Evolutionary conservation across 2,329 filamentous ascomycete species (phyloP), one percentile per base, ranked within the genome.

Genomic region (Canariomyces notabilis): DNA sequence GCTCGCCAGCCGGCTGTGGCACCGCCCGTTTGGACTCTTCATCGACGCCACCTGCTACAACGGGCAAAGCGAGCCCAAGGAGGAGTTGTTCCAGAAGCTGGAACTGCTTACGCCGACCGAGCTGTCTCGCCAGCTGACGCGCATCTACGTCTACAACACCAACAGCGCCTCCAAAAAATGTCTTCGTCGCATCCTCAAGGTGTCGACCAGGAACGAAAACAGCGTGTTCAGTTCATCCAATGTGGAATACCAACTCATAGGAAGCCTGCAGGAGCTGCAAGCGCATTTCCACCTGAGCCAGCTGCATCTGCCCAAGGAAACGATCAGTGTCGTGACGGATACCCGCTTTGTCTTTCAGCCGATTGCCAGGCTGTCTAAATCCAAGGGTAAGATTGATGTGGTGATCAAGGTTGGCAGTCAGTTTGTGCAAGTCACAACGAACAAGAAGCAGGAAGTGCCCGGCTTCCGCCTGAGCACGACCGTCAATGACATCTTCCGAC

Each of bases 81-180:
- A 86, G 57, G 77, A 81, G 15, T 64, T 85, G 2, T 82, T 85
- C 57, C 77, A 76, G 43, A 82, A 76, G 56, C 65, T 84, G 7
- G 80, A 85, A 57, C 65, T 76, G 9, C 70, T 86, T 3, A 80
- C 78, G 3, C 82, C 82, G 0, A 71, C 72, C 0, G 82, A 86
- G 55, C 62, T 85, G 36, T 72, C 75, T 2, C 72, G 71, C 42
- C 77, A 82, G 49, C 66, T 85, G 4, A 70, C 75, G 1, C 72
- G 80, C 31, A 72, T 84, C 33, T 86, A 85, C 53, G 72, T 86
- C 14, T 85, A 86, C 64, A 86, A 86, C 59, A 85, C 85, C 81
- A 86, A 86, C 57, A 84, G 78, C 57, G 76, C 80, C 9, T 85
- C 83, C 61, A 75, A 75, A 52, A 82, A 83, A 70, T 85, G 80